Percentiles rank a stretch among this genome's conserved stretches.
These are phyloP conservation scores for Coniochaeta ligniaria DNA, from an alignment of 2,329 filamentous ascomycete genomes.

Conservation along the genomic window DNA sequence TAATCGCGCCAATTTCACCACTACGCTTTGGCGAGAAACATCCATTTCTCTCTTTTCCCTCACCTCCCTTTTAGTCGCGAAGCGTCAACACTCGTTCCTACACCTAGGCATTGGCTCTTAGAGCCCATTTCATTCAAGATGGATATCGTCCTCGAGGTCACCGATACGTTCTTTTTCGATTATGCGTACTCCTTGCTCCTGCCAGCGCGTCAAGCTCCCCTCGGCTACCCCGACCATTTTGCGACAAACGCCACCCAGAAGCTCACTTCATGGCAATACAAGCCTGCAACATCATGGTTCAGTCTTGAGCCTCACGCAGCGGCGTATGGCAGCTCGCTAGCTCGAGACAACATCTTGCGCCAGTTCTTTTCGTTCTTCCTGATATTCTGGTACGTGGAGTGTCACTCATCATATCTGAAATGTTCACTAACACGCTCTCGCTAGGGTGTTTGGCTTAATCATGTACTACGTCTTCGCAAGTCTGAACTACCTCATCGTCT, in stretches of 20 bases:
- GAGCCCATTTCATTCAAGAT: conserved; percentile 41
- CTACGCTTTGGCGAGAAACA: neutral
- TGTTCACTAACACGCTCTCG: neutral
- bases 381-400: conserved; percentile 67
- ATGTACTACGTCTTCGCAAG: conserved; percentile 81
- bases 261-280: conserved; percentile 59
- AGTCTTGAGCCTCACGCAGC: conserved; percentile 63
- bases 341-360: conserved; percentile 69
- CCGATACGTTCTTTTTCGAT: conserved; percentile 78
- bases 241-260: conserved; percentile 48
- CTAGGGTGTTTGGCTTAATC: conserved; percentile 75
- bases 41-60: neutral
- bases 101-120: neutral
- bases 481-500: conserved; percentile 80
- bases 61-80: neutral
- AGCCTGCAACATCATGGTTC: conserved; percentile 66
- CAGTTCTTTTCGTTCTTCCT: conserved; percentile 72
- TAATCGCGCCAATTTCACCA: neutral
- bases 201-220: conserved; percentile 50
- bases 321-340: conserved; percentile 72
- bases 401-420: neutral
- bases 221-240: conserved; percentile 40
- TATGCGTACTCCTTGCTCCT: conserved; percentile 65
- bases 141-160: conserved; percentile 85
- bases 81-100: neutral